Conservation (phyloP, 257 asterid genomes). For the Solanum paucissectum region DNA sequence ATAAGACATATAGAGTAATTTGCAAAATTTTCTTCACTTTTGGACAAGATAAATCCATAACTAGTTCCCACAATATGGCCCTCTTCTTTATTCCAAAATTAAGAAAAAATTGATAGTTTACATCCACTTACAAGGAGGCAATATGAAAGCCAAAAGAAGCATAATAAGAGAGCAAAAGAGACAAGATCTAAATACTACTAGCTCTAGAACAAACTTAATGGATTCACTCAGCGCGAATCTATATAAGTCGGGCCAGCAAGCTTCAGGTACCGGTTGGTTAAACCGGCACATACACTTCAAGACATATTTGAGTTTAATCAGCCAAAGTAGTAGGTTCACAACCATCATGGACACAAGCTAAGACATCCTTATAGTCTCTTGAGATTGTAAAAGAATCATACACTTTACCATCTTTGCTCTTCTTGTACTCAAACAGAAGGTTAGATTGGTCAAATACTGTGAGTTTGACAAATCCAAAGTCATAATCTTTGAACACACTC, state of each 20-base stretch:
- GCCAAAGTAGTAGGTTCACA: slow-evolving; percentile 1
- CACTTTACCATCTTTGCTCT: not conserved
- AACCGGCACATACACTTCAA: not conserved
- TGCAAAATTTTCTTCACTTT: not conserved
- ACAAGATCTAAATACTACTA: not conserved
- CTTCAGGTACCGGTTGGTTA: not conserved
- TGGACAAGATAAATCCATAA: not conserved
- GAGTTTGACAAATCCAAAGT: not conserved
- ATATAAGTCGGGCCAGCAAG: not conserved
- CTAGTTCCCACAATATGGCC: not conserved
- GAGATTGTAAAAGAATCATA: not conserved
- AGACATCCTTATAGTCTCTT: not conserved
- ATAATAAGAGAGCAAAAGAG: not conserved
- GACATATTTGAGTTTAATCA: not conserved
- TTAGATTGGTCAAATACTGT: not conserved
- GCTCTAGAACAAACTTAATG: not conserved
- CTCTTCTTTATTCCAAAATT: not conserved
- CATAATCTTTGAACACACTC: slow-evolving; percentile 2
- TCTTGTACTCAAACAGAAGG: not conserved
- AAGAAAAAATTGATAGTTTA: not conserved
- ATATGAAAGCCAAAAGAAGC: not conserved
- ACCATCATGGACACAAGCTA: not conserved
- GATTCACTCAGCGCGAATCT: not conserved
- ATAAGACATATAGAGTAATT: not conserved
- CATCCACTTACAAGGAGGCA: not conserved